Percentiles rank a stretch among this genome's conserved stretches.
phyloP scores from a whole-genome alignment of 208 protist species.

The Crithidia thermophila region DNA sequence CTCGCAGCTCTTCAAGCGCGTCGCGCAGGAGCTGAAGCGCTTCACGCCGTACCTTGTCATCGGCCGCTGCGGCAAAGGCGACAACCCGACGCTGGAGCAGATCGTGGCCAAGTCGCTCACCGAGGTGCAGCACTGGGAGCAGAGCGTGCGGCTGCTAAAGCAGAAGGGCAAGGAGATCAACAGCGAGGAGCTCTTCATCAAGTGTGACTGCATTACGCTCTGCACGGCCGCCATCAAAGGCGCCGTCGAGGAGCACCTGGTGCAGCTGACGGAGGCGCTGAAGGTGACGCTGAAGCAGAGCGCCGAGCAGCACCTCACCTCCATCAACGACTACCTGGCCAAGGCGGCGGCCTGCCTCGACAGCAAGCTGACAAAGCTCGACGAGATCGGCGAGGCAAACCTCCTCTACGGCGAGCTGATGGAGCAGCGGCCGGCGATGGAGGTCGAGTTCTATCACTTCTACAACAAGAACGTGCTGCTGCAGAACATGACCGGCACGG shows the following conservation, averaged over 20 bases:
- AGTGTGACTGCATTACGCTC: constrained; percentile 95
- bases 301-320: constrained; percentile 75
- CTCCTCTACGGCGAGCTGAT: constrained; percentile 79
- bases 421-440: constrained; percentile 78
- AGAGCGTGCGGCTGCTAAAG: constrained; percentile 95
- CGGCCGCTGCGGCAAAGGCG: constrained; percentile 77
- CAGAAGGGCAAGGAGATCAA: constrained; percentile 96
- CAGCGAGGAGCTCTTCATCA: constrained; percentile 91
- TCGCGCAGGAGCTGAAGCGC: constrained; percentile 83
- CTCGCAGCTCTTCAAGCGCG: constrained; percentile 87
- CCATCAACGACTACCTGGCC: constrained; percentile 87
- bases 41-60: constrained; percentile 93
- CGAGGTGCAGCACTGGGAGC: constrained; percentile 96
- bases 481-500: constrained; percentile 82
- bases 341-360: constrained; percentile 75
- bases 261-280: constrained; percentile 89
- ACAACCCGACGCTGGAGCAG: constrained; percentile 83
- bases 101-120: constrained; percentile 88
- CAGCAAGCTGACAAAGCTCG: constrained; percentile 90
- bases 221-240: constrained; percentile 94
- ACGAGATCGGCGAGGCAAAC: constrained; percentile 94
- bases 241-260: constrained; percentile 94
- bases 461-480: constrained; percentile 94
- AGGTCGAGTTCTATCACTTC: constrained; percentile 92
- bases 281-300: constrained; percentile 84